Evolutionary conservation across 2,329 filamentous ascomycete genomes (phyloP).

Genomic region (Dryadomyces quercus-mongolicae): DNA sequence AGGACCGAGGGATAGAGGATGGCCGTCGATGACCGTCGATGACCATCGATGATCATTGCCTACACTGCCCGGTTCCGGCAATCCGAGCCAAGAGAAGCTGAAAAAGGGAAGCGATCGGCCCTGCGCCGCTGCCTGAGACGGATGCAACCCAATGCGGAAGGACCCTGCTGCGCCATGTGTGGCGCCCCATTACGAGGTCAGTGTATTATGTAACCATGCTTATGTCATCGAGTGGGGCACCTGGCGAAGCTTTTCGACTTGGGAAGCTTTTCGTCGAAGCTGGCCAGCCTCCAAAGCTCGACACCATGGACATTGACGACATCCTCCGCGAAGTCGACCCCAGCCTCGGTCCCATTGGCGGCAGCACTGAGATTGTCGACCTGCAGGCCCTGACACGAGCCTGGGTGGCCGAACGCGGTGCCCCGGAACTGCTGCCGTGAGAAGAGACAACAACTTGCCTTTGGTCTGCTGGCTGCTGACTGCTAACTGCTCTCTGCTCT

Average conservation of each 20-base stretch:
- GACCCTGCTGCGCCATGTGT: background rate
- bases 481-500: too few species aligned
- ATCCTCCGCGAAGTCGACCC: constrained; percentile 65
- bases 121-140: background rate
- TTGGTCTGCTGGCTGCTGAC: too few species aligned
- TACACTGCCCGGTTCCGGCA: too few species aligned
- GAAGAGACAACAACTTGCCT: background rate
- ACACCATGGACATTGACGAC: constrained; percentile 64
- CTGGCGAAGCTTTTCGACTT: background rate
- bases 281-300: too few species aligned
- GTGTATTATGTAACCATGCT: background rate
- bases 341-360: constrained; percentile 37
- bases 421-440: constrained; percentile 78
- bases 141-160: background rate
- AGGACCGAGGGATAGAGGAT: too few species aligned
- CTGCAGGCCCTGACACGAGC: constrained; percentile 80
- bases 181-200: background rate
- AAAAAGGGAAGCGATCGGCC: background rate
- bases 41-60: too few species aligned
- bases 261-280: background rate
- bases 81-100: background rate
- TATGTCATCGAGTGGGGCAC: background rate
- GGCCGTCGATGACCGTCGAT: too few species aligned
- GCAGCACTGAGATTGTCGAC: constrained; percentile 48
- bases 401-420: constrained; percentile 86